phyloP scores from a whole-genome alignment of 1,284 basidiomycete genomes.

The Meira miltonrushii region DNA sequence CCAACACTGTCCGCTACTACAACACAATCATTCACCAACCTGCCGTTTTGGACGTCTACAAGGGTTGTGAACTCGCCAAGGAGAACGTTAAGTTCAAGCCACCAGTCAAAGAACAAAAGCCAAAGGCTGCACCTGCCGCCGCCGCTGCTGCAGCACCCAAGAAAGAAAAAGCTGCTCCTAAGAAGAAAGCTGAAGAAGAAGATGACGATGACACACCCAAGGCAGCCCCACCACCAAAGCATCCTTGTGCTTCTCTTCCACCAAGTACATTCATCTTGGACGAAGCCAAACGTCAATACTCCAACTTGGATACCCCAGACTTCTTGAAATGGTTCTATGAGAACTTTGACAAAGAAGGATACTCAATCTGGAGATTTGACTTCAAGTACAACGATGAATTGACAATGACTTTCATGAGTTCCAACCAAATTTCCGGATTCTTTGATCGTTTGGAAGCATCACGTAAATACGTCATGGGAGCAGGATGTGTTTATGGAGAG shows the following conservation, averaged over 20 bases:
- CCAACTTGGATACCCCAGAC: conserved; percentile 78
- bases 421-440: conserved; percentile 77
- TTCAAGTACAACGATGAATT: conserved; percentile 82
- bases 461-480: conserved; percentile 70
- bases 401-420: conserved; percentile 65
- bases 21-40: conserved; percentile 67
- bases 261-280: conserved; percentile 91
- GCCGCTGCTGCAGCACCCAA: conserved; percentile 59
- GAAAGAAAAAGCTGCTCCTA: conserved; percentile 60
- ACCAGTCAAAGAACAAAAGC: conserved; percentile 60
- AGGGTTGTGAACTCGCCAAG: conserved; percentile 63
- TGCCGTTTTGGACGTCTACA: conserved; percentile 33
- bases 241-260: conserved; percentile 85
- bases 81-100: conserved; percentile 69
- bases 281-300: conserved; percentile 96
- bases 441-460: conserved; percentile 70
- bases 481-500: conserved; percentile 80
- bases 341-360: conserved; percentile 82
- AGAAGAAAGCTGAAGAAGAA: conserved; percentile 61
- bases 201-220: conserved; percentile 59
- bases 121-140: conserved; percentile 36
- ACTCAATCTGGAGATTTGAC: conserved; percentile 84
- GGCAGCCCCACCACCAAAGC: conserved; percentile 72
- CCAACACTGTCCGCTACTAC: conserved; percentile 75
- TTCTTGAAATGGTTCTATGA: conserved; percentile 42